A percentile compares a stretch with the other conserved stretches of the same genome.
phyloP scores from a whole-genome alignment of 305 asterid species.

The Fraxinus nigra region DNA sequence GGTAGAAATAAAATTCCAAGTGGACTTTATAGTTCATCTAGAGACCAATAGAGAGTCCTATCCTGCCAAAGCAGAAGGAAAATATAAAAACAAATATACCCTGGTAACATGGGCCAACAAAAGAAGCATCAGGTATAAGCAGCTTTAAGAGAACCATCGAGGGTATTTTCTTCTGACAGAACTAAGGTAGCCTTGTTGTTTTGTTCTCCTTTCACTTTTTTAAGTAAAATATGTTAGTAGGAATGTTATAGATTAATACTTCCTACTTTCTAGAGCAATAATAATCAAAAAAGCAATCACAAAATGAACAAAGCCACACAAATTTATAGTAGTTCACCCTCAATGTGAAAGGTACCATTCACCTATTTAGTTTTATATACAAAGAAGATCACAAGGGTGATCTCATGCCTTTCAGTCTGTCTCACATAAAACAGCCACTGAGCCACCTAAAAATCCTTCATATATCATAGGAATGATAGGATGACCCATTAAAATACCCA shows the following conservation, averaged over 20 bases:
- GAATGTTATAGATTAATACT: neutral
- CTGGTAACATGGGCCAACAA: neutral
- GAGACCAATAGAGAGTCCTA: neutral
- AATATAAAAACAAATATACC: neutral
- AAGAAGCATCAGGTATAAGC: neutral
- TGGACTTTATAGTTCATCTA: neutral
- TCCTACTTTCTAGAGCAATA: neutral
- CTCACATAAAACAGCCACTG: neutral
- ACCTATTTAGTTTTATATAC: neutral
- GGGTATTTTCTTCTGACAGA: neutral
- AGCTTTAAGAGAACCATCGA: neutral
- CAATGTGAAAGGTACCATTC: neutral
- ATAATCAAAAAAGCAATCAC: neutral
- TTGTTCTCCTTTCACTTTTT: neutral
- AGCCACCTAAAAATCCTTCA: neutral
- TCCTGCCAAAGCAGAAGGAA: neutral
- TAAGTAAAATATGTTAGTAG: neutral
- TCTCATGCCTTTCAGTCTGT: neutral
- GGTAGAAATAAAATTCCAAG: neutral
- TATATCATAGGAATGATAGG: neutral
- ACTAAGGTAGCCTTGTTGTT: neutral
- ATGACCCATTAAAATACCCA: neutral
- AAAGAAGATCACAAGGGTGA: neutral
- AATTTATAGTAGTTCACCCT: neutral
- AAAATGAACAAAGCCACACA: neutral